Evolutionary conservation across 129 eudicot genomes (phyloP), one percentile per base, ranked within the genome.

Genomic region (Kitagawia praeruptora): DNA sequence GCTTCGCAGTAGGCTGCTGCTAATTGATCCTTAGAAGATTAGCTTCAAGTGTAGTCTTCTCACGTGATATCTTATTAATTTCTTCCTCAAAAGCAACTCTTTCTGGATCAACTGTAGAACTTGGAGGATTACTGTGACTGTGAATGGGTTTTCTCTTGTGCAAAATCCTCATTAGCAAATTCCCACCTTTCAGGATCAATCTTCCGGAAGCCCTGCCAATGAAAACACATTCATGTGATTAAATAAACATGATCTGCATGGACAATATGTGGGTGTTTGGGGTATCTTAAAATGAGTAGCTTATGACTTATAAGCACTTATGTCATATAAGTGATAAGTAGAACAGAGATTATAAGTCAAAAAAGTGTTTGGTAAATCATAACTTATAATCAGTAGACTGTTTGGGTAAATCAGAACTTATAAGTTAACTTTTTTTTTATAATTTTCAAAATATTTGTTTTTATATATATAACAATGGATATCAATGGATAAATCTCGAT

Each of bases 181-280:
- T 94, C 98, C 98, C 98, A 94, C 87, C 84, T 89, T 80, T 94
- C 98, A 25, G 98, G 96, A 82, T 94, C 98, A 39, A 91, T 91
- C 85, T 94, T 94, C 69, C 92, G 86, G 67, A 94, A 94, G 78
- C 98, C 98, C 98, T 93, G 84, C 45, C 44, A 83, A 78, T 58
- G 54, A 81, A 58, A 37, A 42, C 40, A 45, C 41, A 56, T 39
- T 75, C 49, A 67, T 11, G 34, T 1, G 58, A n/a, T 18, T 66
- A 25, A 48, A 49, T 75, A 39, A 69, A 8, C 16, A 66, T 66
- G 72, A 8, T 27, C 41, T 12, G 40, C 72, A 66, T 4, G 40
- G 9, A 66, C 9, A 28, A n/a, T n/a, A n/a, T n/a, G n/a, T n/a
- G n/a, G n/a, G n/a, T n/a, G n/a, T n/a, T n/a, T n/a, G n/a, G n/a